Percentiles rank a stretch among this genome's conserved stretches.
Evolutionary conservation across 345 rosid species (phyloP).

Genomic region (Bruguiera sexangula): DNA sequence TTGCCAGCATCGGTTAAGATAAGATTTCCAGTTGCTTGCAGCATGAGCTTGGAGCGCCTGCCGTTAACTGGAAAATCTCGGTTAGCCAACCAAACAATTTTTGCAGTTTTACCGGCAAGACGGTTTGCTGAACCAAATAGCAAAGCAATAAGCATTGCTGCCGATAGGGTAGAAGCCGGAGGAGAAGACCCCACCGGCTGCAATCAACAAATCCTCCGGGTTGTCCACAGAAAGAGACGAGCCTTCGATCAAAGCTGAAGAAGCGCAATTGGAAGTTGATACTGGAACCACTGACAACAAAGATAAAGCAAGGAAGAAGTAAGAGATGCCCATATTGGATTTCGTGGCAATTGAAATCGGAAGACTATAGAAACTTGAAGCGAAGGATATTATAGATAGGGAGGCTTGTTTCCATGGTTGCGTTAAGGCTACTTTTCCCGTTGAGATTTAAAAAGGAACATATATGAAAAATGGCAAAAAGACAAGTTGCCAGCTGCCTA

Average conservation of each 20-base stretch:
- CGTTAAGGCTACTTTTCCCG: no score
- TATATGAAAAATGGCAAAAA: no score
- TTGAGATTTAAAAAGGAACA: no score
- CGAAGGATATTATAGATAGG: no score
- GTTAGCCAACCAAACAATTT: conserved; percentile 43
- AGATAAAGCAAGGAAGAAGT: not conserved
- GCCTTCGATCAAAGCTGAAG: not conserved
- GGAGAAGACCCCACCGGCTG: conserved; percentile 23
- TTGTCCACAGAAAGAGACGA: no score
- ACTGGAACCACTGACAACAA: not conserved
- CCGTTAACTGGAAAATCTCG: conserved; percentile 40
- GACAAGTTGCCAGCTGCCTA: no score
- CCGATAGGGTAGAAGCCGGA: conserved; percentile 35
- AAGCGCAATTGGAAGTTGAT: not conserved
- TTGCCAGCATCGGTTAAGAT: conserved; percentile 26
- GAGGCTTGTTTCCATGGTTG: no score
- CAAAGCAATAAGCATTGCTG: conserved; percentile 29
- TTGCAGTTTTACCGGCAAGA: not conserved
- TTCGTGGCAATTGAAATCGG: conserved; percentile 4
- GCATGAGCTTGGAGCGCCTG: conserved; percentile 29
- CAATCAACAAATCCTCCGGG: conserved; percentile 17
- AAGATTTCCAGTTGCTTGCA: conserved; percentile 21
- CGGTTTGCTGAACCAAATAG: conserved; percentile 31
- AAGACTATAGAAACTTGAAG: no score
- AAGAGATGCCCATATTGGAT: not conserved